phyloP scores from a whole-genome alignment of 192 early-diverging fungal species.

The Rhizophagus sp. region DNA sequence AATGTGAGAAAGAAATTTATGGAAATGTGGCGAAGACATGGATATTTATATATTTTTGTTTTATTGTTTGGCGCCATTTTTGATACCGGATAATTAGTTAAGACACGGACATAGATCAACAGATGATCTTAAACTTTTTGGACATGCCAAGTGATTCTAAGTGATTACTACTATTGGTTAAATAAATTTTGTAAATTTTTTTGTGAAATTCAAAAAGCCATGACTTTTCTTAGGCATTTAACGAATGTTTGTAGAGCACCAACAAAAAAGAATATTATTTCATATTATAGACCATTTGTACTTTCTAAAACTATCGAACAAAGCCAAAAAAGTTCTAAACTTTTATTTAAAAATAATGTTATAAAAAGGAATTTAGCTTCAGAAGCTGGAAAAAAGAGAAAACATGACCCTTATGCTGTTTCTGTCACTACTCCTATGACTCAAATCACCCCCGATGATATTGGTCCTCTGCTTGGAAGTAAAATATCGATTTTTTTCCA shows the following conservation, averaged over 20 bases:
- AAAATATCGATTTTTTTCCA: not conserved
- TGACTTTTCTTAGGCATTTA: not conserved
- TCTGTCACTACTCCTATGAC: not conserved
- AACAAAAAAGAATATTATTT: not conserved
- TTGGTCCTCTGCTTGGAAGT: not conserved
- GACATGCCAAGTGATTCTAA: too few relatives aligned
- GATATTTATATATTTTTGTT: too few relatives aligned
- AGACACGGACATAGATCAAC: too few relatives aligned
- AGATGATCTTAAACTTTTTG: too few relatives aligned
- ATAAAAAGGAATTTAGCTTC: not conserved
- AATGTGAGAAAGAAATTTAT: too few relatives aligned
- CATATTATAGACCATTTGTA: not conserved
- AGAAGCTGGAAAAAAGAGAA: not conserved
- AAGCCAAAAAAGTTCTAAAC: not conserved
- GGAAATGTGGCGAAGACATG: too few relatives aligned
- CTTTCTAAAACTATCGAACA: not conserved
- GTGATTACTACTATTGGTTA: too few relatives aligned
- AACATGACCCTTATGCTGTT: not conserved
- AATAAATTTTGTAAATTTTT: too few relatives aligned
- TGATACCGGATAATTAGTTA: too few relatives aligned
- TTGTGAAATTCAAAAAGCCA: not conserved
- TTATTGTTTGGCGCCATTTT: too few relatives aligned
- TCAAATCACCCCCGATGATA: not conserved
- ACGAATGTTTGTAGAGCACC: not conserved
- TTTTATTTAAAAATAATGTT: not conserved